phyloP scores from a whole-genome alignment of 352 stramenopile genomes.

The Globisporangium spiculum region DNA sequence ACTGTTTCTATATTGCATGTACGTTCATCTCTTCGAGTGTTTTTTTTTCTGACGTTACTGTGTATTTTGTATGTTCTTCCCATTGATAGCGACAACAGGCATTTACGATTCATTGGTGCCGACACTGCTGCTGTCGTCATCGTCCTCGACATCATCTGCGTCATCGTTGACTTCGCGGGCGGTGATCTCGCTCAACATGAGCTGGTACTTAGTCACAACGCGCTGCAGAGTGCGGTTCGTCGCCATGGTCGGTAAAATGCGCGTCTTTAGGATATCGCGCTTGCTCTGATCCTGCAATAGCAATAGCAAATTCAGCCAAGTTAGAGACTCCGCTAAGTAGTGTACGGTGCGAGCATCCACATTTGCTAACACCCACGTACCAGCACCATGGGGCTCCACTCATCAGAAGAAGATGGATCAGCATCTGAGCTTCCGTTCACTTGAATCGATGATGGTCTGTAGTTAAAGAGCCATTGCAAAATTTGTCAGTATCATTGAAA shows the following conservation, averaged over 20 bases:
- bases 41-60: too few relatives aligned
- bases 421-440: background rate
- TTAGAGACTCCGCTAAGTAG: background rate
- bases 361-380: slow-evolving; percentile 27
- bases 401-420: slow-evolving; percentile 12
- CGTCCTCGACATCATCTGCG: background rate
- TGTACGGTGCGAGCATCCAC: background rate
- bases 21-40: too few relatives aligned
- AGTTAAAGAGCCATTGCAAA: background rate
- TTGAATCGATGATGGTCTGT: slow-evolving; percentile 3
- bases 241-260: slow-evolving; percentile 77
- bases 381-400: slow-evolving; percentile 46
- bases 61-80: too few relatives aligned
- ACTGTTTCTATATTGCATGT: background rate
- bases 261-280: slow-evolving; percentile 67
- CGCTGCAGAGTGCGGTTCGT: slow-evolving; percentile 78
- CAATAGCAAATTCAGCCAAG: background rate
- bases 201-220: slow-evolving; percentile 79
- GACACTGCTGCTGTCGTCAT: slow-evolving; percentile 1
- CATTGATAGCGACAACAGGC: background rate
- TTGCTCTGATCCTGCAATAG: slow-evolving; percentile 50
- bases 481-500: background rate
- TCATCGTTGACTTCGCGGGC: slow-evolving; percentile 30
- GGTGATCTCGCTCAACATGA: slow-evolving; percentile 78
- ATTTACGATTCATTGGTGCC: background rate